Evolutionary conservation across 805 yeast genomes (phyloP).

Genomic region (Deakozyma indianensis): DNA sequence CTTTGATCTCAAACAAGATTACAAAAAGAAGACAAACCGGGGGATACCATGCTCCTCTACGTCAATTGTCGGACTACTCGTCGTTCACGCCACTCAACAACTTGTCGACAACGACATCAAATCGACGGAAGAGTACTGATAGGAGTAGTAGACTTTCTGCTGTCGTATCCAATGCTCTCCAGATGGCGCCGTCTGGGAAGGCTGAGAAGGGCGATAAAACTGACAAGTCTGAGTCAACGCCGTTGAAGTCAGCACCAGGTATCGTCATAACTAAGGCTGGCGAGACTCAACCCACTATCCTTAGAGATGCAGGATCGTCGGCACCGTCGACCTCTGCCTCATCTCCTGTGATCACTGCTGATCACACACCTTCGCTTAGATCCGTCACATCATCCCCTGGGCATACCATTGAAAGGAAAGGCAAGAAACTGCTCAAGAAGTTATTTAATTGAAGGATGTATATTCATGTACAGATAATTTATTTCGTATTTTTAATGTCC

Average conservation of each 20-base stretch:
- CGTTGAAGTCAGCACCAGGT: too few relatives aligned
- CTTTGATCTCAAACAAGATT: conserved; percentile 65
- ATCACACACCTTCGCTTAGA: too few relatives aligned
- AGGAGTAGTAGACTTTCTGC: neutral
- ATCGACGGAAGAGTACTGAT: neutral
- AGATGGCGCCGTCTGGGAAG: neutral
- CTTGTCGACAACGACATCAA: conserved; percentile 5
- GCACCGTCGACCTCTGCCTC: too few relatives aligned
- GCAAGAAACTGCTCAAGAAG: neutral
- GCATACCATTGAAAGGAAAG: neutral
- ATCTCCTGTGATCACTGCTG: too few relatives aligned
- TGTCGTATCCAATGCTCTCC: neutral
- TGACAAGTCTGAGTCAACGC: neutral
- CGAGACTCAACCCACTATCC: too few relatives aligned
- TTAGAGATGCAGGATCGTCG: too few relatives aligned
- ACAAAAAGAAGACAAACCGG: conserved; percentile 19
- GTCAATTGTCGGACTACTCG: conserved; percentile 22
- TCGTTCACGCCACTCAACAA: conserved; percentile 19
- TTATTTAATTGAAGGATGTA: neutral
- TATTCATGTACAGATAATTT: neutral
- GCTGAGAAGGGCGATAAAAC: neutral
- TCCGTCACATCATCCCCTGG: neutral
- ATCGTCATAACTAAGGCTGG: too few relatives aligned
- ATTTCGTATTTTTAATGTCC: neutral
- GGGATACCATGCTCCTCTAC: conserved; percentile 11